phyloP scores from a whole-genome alignment of 2,329 filamentous ascomycete genomes.

The Aschersonia sp. region DNA sequence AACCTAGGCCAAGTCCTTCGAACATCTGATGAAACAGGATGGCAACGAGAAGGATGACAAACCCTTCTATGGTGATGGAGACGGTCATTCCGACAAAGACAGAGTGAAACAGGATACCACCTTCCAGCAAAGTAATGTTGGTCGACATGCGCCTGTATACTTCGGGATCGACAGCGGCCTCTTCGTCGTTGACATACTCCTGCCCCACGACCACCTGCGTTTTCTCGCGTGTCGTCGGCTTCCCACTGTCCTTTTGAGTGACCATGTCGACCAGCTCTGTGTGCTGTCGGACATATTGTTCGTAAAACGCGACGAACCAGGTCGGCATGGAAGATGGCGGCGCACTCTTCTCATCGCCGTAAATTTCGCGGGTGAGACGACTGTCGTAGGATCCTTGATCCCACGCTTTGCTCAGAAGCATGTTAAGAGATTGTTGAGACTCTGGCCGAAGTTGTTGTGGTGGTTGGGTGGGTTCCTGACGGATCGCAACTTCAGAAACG shows the following conservation, averaged over 20 bases:
- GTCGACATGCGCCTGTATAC: constrained; percentile 49
- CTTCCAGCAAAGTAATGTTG: constrained; percentile 62
- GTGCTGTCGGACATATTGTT: constrained; percentile 46
- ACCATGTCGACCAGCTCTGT: constrained; percentile 43
- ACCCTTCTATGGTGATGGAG: constrained; percentile 53
- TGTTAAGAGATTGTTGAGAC: not conserved
- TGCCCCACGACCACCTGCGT: constrained; percentile 16
- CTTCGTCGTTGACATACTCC: constrained; percentile 21
- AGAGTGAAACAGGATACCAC: constrained; percentile 67
- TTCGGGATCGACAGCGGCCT: constrained; percentile 27
- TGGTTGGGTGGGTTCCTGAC: not conserved
- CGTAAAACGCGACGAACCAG: constrained; percentile 50
- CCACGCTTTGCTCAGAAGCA: not conserved
- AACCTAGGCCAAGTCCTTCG: constrained; percentile 54
- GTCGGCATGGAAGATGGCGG: constrained; percentile 33
- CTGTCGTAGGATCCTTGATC: not conserved
- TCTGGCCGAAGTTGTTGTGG: not conserved
- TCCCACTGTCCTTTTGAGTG: constrained; percentile 13
- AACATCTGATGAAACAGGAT: constrained; percentile 62
- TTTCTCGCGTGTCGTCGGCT: constrained; percentile 10
- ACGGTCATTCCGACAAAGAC: constrained; percentile 64
- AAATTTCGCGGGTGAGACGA: constrained; percentile 9
- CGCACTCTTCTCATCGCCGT: constrained; percentile 17
- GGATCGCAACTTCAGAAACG: not conserved
- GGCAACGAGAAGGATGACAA: constrained; percentile 51